Conservation (phyloP, 768 basidiomycete species). For the Hericium coralloides region DNA sequence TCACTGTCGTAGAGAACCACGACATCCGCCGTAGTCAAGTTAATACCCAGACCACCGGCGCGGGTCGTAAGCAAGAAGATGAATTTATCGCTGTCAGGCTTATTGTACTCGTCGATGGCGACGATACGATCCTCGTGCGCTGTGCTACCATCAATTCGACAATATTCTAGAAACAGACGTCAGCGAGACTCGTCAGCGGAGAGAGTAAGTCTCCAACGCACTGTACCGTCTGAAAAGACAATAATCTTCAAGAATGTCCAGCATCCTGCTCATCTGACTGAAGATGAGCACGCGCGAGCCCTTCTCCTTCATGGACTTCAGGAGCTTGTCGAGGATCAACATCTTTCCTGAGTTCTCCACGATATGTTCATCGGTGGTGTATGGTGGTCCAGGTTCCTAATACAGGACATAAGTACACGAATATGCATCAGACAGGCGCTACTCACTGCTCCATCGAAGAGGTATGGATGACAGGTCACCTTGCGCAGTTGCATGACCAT, state of each 20-base stretch:
- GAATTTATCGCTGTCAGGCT: constrained; percentile 88
- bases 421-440: background rate
- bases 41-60: constrained; percentile 95
- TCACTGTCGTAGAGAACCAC: constrained; percentile 96
- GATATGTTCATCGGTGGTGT: constrained; percentile 96
- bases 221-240: constrained; percentile 87
- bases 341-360: constrained; percentile 94
- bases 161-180: constrained; percentile 59
- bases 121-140: constrained; percentile 93
- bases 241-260: constrained; percentile 97
- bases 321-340: constrained; percentile 92
- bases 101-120: constrained; percentile 97
- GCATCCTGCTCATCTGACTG: constrained; percentile 98
- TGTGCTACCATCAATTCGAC: constrained; percentile 92
- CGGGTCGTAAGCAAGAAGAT: constrained; percentile 95
- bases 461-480: constrained; percentile 86
- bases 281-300: constrained; percentile 96
- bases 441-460: constrained; percentile 84
- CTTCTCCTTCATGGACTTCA: constrained; percentile 79
- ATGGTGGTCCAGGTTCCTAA: constrained; percentile 96
- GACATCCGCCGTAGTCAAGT: constrained; percentile 88
- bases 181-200: background rate
- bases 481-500: constrained; percentile 98
- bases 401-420: background rate
- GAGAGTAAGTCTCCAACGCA: constrained; percentile 30